A percentile compares a stretch with the other conserved stretches of the same genome.
phyloP scores from a whole-genome alignment of 75 land plant genomes.

The Cryptomeria japonica region DNA sequence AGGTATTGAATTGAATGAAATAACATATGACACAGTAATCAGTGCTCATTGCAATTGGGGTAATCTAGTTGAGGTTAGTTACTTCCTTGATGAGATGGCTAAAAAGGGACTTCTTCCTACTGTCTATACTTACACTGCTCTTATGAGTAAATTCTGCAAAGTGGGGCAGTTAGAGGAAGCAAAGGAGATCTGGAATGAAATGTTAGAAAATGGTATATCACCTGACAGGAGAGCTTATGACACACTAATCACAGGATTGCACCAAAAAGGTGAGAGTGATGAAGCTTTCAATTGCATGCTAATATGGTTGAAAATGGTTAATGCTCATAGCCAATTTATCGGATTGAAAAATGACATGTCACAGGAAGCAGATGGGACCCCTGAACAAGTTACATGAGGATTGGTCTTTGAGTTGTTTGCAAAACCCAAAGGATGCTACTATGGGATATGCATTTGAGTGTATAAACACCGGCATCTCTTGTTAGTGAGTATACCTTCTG shows the following conservation, averaged over 20 bases:
- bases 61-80: constrained; percentile 33
- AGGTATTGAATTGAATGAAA: constrained; percentile 46
- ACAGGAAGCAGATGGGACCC: background rate
- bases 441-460: background rate
- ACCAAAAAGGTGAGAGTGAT: constrained; percentile 11
- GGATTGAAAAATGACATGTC: background rate
- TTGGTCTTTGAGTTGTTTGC: background rate
- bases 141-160: constrained; percentile 69
- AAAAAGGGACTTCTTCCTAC: constrained; percentile 40
- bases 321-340: background rate
- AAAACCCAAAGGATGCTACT: background rate
- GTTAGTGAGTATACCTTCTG: constrained; percentile 1
- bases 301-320: constrained; percentile 24
- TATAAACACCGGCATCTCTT: background rate
- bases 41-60: constrained; percentile 66
- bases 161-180: constrained; percentile 35
- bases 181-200: constrained; percentile 38
- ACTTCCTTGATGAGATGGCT: constrained; percentile 54
- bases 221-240: constrained; percentile 35
- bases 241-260: constrained; percentile 23
- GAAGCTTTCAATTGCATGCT: constrained; percentile 17
- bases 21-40: constrained; percentile 62
- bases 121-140: constrained; percentile 64
- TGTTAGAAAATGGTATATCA: constrained; percentile 35
- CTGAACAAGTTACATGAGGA: background rate